phyloP scores from a whole-genome alignment of 192 early-diverging fungal species.

The Coemansia sp. region DNA sequence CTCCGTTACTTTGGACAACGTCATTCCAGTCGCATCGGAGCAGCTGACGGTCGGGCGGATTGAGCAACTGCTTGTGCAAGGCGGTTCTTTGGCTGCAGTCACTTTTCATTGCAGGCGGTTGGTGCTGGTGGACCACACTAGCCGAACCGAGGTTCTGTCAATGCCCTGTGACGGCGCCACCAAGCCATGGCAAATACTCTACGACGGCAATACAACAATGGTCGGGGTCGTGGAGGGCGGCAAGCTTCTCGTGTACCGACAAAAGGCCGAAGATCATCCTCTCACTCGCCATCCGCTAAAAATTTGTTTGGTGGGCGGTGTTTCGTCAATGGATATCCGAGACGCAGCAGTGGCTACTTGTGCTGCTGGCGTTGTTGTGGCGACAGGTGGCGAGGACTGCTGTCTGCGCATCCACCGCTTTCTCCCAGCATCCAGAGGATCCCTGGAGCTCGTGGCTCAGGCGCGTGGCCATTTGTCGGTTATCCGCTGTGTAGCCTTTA shows the following conservation, averaged over 20 bases:
- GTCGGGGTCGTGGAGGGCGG: conserved; percentile 46
- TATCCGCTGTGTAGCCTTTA: conserved; percentile 23
- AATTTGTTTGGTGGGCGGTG: neutral
- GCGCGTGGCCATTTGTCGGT: conserved; percentile 13
- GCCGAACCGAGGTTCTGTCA: conserved; percentile 64
- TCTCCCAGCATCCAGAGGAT: neutral
- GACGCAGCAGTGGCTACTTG: neutral
- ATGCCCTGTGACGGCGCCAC: conserved; percentile 74
- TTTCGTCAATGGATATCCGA: conserved; percentile 26
- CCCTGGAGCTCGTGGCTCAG: neutral
- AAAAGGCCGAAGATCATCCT: neutral
- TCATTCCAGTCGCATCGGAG: conserved; percentile 9
- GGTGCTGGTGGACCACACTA: conserved; percentile 65
- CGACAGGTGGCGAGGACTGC: conserved; percentile 24
- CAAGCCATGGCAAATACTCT: conserved; percentile 66
- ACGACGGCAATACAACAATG: conserved; percentile 42
- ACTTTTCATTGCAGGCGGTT: conserved; percentile 74
- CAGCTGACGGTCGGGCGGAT: conserved; percentile 76
- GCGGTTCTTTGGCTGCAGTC: conserved; percentile 61
- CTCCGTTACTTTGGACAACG: neutral
- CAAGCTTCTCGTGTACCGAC: conserved; percentile 53
- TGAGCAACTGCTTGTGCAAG: conserved; percentile 56
- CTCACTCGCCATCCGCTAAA: neutral
- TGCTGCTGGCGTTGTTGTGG: neutral
- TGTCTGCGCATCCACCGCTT: conserved; percentile 5